Evolutionary conservation across 768 basidiomycete species (phyloP), one percentile per base, ranked within the genome.

Genomic region (Omphalotus guepiniiformis): DNA sequence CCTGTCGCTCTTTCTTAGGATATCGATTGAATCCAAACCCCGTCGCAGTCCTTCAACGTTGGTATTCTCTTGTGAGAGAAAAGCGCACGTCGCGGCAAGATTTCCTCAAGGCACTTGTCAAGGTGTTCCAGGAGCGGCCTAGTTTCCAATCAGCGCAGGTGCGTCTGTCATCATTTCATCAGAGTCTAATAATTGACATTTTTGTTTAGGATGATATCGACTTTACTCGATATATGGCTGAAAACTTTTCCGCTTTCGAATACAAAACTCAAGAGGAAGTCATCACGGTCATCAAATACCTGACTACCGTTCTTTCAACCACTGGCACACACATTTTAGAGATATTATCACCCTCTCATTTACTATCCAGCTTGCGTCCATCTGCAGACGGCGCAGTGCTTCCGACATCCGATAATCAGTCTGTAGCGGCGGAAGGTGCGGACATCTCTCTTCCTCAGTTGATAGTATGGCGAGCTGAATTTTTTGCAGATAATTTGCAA

Each of bases 251-350:
- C 1, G 72, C 85, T 1, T 80, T 99, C 51, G 93, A 98, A 27
- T 98, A 94, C 73, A 97, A 93, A 70, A 90, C 91, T 0, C 85
- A 88, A 56, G 96, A 99, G 64, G 96, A 98, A 66, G 83, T 86
- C 4, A 69, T 97, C 43, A 83, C 87, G 4, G 83, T 97, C 19
- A 79, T 96, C 59, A 88, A 86, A 50, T 76, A 78, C 46, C 73
- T 94, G 47, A 92, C 89, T 7, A 68, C 76, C 15, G 74, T 86
- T 19, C 73, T 91, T 38, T 93, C 86, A 1, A 87, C 83, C 2
- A 78, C 80, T 8, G 95, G 88, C 45, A 84, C 83, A 75, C 89
- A 88, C 56, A 65, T 89, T n/a, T 74, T 91, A 47, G 92, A 88
- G 56, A 67, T 73, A 16, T 62, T 88, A 18, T 86, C 83, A 4